phyloP scores from a whole-genome alignment of 2,329 filamentous ascomycete species.

The Colletotrichum cuscutae region DNA sequence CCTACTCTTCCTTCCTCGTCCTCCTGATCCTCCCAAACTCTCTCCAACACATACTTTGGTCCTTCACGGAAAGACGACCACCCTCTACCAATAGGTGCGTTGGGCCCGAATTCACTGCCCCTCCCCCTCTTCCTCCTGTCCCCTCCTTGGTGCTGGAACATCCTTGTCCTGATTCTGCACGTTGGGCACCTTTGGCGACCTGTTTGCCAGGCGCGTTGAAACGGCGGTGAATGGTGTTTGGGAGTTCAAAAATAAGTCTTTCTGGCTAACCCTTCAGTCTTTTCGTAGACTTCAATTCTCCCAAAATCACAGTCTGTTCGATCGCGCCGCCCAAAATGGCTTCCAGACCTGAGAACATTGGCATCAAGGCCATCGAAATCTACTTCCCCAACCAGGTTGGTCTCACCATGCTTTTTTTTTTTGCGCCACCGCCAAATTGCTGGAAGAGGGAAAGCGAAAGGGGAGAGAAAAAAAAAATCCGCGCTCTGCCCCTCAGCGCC shows the following conservation, averaged over 20 bases:
- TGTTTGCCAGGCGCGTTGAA: constrained; percentile 24
- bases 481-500: constrained; percentile 29
- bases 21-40: not conserved
- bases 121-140: constrained; percentile 19
- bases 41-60: not conserved
- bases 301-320: not conserved
- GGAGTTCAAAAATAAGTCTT: constrained; percentile 17
- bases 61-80: not conserved
- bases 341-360: constrained; percentile 84
- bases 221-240: constrained; percentile 36
- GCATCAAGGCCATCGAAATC: constrained; percentile 93
- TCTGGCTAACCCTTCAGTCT: constrained; percentile 11
- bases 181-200: constrained; percentile 21
- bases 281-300: not conserved
- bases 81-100: constrained; percentile 23
- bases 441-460: not conserved
- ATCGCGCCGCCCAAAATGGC: constrained; percentile 65
- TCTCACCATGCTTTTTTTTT: constrained; percentile 37
- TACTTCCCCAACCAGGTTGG: constrained; percentile 88
- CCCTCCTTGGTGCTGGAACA: constrained; percentile 9
- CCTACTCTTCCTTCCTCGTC: not conserved
- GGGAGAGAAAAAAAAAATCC: not conserved
- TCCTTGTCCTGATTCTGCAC: constrained; percentile 24
- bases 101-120: constrained; percentile 2
- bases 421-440: constrained; percentile 12